Evolutionary conservation across 108 stramenopile species (phyloP).

Genomic region (Phaeodactylum tricornutum): DNA sequence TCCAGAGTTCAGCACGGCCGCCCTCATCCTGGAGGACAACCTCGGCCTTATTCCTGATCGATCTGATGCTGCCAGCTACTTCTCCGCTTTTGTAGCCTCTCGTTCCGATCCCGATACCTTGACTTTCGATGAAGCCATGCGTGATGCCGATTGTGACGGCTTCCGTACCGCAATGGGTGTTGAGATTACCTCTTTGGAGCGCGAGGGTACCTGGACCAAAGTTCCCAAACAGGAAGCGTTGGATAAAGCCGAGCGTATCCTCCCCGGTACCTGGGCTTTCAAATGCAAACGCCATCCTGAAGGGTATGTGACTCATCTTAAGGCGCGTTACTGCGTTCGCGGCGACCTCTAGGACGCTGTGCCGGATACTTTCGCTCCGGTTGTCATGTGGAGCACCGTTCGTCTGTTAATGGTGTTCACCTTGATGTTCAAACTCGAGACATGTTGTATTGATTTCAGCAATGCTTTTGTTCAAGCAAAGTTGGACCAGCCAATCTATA

Average conservation of each 20-base stretch:
- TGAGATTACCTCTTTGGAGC: constrained; percentile 17
- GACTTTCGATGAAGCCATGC: constrained; percentile 16
- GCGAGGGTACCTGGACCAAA: constrained; percentile 12
- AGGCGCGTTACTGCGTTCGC: constrained; percentile 33
- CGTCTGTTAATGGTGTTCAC: constrained; percentile 13
- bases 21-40: no score
- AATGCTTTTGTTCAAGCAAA: constrained; percentile 22
- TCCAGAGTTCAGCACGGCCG: no score
- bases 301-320: constrained; percentile 30
- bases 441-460: constrained; percentile 8
- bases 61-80: no score
- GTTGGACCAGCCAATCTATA: constrained; percentile 6
- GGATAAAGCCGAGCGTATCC: constrained; percentile 5
- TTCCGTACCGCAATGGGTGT: constrained; percentile 15
- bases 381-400: constrained; percentile 31
- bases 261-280: constrained; percentile 39
- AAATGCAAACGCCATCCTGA: constrained; percentile 33
- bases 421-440: constrained; percentile 1
- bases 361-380: constrained; percentile 38
- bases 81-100: neutral
- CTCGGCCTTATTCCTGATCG: no score
- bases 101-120: constrained; percentile 5
- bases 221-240: constrained; percentile 3
- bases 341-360: constrained; percentile 32
- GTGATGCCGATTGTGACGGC: constrained; percentile 14